A percentile compares a stretch with the other conserved stretches of the same genome.
phyloP scores from a whole-genome alignment of 371 early-diverging fungal genomes.

The Sporodiniella umbellata region DNA sequence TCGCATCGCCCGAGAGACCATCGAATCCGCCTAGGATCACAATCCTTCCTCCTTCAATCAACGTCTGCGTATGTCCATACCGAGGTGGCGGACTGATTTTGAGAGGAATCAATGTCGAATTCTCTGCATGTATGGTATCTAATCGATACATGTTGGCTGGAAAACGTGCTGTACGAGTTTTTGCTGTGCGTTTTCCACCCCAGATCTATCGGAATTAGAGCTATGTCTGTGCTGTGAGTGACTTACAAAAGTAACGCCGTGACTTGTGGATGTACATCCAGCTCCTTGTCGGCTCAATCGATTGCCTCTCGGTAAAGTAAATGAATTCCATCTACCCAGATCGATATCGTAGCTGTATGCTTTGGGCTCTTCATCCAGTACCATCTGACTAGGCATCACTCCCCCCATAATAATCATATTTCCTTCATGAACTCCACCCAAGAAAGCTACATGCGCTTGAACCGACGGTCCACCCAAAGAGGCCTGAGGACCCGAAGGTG shows the following conservation, averaged over 20 bases:
- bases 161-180: neutral
- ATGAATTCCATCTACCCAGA: constrained; percentile 34
- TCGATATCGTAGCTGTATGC: constrained; percentile 36
- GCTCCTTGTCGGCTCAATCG: constrained; percentile 36
- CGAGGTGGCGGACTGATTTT: constrained; percentile 19
- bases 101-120: constrained; percentile 16
- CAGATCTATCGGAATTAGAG: constrained; percentile 32
- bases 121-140: constrained; percentile 24
- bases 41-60: constrained; percentile 25
- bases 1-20: constrained; percentile 29
- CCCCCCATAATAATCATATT: constrained; percentile 43
- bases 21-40: constrained; percentile 44
- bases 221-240: too few relatives aligned
- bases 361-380: constrained; percentile 19
- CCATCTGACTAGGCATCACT: constrained; percentile 19
- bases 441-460: constrained; percentile 36
- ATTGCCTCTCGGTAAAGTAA: constrained; percentile 29
- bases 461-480: constrained; percentile 38
- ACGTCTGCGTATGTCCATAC: constrained; percentile 40
- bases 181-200: constrained; percentile 34
- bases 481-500: constrained; percentile 36
- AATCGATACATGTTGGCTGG: constrained; percentile 29
- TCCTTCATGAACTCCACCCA: constrained; percentile 20
- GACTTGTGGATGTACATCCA: constrained; percentile 21
- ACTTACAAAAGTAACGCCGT: constrained; percentile 37